Evolutionary conservation across 164 flowering plant species (phyloP).

Genomic region (Hamamelis virginiana): DNA sequence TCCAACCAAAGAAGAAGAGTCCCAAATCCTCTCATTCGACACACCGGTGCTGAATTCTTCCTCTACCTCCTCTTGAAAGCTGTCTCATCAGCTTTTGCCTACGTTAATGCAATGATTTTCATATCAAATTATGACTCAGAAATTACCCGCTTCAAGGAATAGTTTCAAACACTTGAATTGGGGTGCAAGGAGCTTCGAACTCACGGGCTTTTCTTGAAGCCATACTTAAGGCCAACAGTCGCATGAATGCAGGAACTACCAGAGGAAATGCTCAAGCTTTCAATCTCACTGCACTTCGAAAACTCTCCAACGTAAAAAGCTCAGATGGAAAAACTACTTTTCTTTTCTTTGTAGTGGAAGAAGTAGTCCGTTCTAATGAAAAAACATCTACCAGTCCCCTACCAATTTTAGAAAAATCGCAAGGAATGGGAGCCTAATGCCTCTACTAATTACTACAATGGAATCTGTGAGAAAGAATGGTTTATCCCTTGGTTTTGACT

Average conservation of each 20-base stretch:
- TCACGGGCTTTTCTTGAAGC: slow-evolving; percentile 36
- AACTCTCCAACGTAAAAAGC: slow-evolving; percentile 45
- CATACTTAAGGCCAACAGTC: slow-evolving; percentile 42
- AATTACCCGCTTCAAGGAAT: slow-evolving; percentile 33
- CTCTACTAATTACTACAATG: slow-evolving; percentile 34
- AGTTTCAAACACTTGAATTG: slow-evolving; percentile 34
- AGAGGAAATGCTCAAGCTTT: slow-evolving; percentile 48
- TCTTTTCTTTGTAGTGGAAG: slow-evolving; percentile 49
- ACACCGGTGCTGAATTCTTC: slow-evolving; percentile 67
- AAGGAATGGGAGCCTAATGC: slow-evolving; percentile 61
- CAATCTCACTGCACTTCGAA: slow-evolving; percentile 37
- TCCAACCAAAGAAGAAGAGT: slow-evolving; percentile 50
- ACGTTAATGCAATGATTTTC: slow-evolving; percentile 54
- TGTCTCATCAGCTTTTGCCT: slow-evolving; percentile 51
- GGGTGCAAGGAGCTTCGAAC: slow-evolving; percentile 39
- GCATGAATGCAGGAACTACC: slow-evolving; percentile 46
- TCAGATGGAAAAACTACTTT: slow-evolving; percentile 42
- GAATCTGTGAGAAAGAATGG: slow-evolving; percentile 40
- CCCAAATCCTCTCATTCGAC: slow-evolving; percentile 37
- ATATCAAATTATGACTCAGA: slow-evolving; percentile 39
- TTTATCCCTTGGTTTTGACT: slow-evolving; percentile 51
- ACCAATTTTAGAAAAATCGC: slow-evolving; percentile 42
- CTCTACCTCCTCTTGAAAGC: slow-evolving; percentile 50
- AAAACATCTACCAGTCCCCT: too few relatives aligned
- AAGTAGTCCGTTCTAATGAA: slow-evolving; percentile 38